Evolutionary conservation across 2,329 filamentous ascomycete genomes (phyloP).

Genomic region (Fusarium foetens): DNA sequence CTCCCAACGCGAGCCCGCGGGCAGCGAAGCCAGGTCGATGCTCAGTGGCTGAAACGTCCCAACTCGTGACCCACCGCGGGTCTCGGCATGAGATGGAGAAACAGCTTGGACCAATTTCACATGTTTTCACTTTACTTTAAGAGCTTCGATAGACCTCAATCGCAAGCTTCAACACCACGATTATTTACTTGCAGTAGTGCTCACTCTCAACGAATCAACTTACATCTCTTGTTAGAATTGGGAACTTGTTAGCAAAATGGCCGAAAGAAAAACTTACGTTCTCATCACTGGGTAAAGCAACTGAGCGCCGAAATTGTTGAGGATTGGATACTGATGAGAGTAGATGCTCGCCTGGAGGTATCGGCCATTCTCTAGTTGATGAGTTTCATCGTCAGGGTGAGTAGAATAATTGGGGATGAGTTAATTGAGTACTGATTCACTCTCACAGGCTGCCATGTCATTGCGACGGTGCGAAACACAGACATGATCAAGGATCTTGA

Average conservation of each 20-base stretch:
- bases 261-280: slow-evolving; percentile 47
- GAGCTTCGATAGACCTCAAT: background rate
- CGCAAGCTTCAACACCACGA: background rate
- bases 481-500: slow-evolving; percentile 59
- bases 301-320: background rate
- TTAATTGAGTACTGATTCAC: background rate
- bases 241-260: slow-evolving; percentile 23
- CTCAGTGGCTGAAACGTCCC: background rate
- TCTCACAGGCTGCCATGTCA: slow-evolving; percentile 56
- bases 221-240: background rate
- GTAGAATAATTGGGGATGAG: fast-evolving
- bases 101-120: slow-evolving; percentile 1
- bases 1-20: background rate
- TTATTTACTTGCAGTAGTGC: background rate
- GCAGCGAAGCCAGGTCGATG: background rate
- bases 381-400: slow-evolving; percentile 64
- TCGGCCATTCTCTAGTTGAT: slow-evolving; percentile 63
- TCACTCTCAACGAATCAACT: background rate
- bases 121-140: background rate
- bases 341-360: slow-evolving; percentile 68
- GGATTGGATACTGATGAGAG: background rate
- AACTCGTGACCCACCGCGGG: background rate
- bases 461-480: slow-evolving; percentile 64
- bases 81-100: background rate
- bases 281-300: slow-evolving; percentile 25